Percentiles rank a stretch among this genome's conserved stretches.
These are phyloP conservation scores for Coemansia sp. DNA, from an alignment of 192 early-diverging fungal genomes.

Conservation along the genomic window DNA sequence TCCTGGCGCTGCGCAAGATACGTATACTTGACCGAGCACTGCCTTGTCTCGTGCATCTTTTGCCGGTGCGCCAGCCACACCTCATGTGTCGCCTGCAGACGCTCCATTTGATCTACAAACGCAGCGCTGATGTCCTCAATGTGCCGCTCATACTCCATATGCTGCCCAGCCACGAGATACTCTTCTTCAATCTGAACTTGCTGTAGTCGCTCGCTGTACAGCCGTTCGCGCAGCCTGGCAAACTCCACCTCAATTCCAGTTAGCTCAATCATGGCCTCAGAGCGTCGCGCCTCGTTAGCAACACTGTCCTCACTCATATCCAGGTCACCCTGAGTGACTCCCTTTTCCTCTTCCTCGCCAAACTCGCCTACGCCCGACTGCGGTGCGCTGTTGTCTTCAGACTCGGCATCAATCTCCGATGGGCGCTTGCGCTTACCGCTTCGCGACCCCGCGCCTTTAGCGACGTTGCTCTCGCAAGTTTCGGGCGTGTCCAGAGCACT, in stretches of 20 bases:
- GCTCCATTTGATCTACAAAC: slow-evolving; percentile 22
- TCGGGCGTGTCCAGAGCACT: slow-evolving; percentile 14
- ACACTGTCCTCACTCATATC: slow-evolving; percentile 10
- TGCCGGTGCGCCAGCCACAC: slow-evolving; percentile 39
- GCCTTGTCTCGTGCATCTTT: slow-evolving; percentile 31
- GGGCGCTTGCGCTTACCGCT: slow-evolving; percentile 3
- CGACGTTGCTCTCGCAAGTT: neutral
- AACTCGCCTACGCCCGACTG: neutral
- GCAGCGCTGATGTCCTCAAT: slow-evolving; percentile 21
- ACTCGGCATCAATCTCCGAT: slow-evolving; percentile 2
- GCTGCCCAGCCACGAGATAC: slow-evolving; percentile 34
- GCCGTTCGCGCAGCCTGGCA: slow-evolving; percentile 51
- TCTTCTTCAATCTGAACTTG: slow-evolving; percentile 51
- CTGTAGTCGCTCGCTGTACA: slow-evolving; percentile 41
- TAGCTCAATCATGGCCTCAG: slow-evolving; percentile 38
- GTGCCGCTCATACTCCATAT: slow-evolving; percentile 39
- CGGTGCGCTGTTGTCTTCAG: slow-evolving; percentile 1
- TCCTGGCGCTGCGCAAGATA: slow-evolving; percentile 44
- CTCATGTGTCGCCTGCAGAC: slow-evolving; percentile 27
- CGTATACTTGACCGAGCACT: slow-evolving; percentile 41
- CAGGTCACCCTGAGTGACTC: neutral
- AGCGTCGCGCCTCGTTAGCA: slow-evolving; percentile 39
- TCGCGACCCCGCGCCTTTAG: neutral
- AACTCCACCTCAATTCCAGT: slow-evolving; percentile 50
- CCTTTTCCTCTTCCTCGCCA: slow-evolving; percentile 1